These are phyloP conservation scores for Ilyonectria destructans DNA, from an alignment of 2,329 filamentous ascomycete species.

Conservation along the genomic window DNA sequence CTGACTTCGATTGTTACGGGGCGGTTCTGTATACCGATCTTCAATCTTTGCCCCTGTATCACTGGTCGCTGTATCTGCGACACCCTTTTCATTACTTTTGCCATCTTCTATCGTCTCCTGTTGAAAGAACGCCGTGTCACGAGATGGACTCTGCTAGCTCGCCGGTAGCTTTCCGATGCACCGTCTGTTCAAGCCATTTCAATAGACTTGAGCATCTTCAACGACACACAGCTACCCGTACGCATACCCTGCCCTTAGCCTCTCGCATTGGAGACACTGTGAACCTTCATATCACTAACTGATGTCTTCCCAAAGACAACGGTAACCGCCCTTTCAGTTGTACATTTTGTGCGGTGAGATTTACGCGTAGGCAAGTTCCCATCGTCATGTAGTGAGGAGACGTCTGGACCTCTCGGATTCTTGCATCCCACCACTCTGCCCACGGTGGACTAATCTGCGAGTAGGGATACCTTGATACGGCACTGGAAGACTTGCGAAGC, in stretches of 20 bases:
- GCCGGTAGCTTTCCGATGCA: background rate
- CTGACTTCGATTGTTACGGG: background rate
- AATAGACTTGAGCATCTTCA: background rate
- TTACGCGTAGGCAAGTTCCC: constrained; percentile 27
- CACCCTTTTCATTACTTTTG: background rate
- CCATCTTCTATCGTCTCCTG: background rate
- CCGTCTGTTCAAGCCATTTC: background rate
- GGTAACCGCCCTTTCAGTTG: background rate
- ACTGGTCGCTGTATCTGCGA: background rate
- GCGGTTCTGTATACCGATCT: background rate
- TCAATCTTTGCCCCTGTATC: background rate
- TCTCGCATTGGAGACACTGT: background rate
- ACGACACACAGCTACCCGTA: too few relatives aligned
- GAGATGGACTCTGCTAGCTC: background rate
- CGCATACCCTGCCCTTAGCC: too few relatives aligned
- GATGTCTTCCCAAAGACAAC: background rate
- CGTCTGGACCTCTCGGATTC: too few relatives aligned
- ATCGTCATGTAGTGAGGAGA: background rate
- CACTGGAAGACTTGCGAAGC: constrained; percentile 33
- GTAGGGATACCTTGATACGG: constrained; percentile 31
- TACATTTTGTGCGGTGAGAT: constrained; percentile 17
- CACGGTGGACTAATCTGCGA: background rate
- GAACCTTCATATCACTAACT: background rate
- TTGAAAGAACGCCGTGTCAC: background rate
- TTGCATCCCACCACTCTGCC: background rate